A percentile compares a stretch with the other conserved stretches of the same genome.
Conservation (phyloP, 768 basidiomycete species). For the Tephrocybe sp. region DNA sequence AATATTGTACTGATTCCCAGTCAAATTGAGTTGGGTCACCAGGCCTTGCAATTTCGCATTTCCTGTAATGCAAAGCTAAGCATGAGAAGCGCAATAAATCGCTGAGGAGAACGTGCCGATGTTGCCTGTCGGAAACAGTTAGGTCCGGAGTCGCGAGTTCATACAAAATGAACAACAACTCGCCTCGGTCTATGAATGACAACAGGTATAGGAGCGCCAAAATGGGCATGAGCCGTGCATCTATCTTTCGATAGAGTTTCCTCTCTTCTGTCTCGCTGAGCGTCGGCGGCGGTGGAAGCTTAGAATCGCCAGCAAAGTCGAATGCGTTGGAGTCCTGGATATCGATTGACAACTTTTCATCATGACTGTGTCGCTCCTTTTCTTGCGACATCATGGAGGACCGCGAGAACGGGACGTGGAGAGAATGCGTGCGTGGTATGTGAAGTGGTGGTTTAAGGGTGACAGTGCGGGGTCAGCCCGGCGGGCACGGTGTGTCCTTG, state of each 20-base stretch:
- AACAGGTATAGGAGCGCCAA: conserved; percentile 60
- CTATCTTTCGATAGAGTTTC: conserved; percentile 58
- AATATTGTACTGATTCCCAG: conserved; percentile 63
- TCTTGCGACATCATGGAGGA: conserved; percentile 16
- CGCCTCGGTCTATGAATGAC: conserved; percentile 65
- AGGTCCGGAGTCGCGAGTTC: background rate
- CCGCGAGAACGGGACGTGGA: background rate
- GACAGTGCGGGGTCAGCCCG: too few species aligned
- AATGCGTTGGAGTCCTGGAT: conserved; percentile 18
- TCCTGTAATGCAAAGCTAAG: conserved; percentile 30
- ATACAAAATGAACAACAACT: conserved; percentile 8
- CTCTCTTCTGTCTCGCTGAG: conserved; percentile 51
- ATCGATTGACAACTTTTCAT: conserved; percentile 18
- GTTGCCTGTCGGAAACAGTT: conserved; percentile 39
- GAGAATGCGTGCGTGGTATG: too few species aligned
- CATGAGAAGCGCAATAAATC: background rate
- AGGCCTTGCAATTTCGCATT: conserved; percentile 72
- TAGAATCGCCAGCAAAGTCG: conserved; percentile 46
- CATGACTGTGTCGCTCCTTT: conserved; percentile 9
- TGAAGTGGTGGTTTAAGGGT: too few species aligned
- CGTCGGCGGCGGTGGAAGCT: conserved; percentile 43
- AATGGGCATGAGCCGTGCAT: conserved; percentile 57
- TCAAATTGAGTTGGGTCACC: conserved; percentile 50
- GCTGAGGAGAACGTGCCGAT: conserved; percentile 45
- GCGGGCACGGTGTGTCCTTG: too few species aligned